Base-by-base conservation (phyloP, 306 rosid species). In the Ammopiptanthus mongolicus region DNA sequence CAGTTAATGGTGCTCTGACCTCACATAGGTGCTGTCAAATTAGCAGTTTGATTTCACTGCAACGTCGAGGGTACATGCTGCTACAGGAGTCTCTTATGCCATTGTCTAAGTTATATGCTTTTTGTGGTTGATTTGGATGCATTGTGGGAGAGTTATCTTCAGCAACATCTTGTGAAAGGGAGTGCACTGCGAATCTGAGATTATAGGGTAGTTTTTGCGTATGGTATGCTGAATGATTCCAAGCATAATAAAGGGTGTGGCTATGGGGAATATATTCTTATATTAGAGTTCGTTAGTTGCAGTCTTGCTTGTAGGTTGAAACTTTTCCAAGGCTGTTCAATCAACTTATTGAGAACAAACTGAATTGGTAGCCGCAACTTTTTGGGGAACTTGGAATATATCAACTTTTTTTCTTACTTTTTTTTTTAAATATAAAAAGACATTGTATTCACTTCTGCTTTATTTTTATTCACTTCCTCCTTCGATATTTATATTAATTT, bases 231-330 rank as follows among this genome's bases (percentile, higher is more conserved):
- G 25, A 12, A 47, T 29, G 78, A 28, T 62, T 48, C 3, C n/a
- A 39, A 46, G 28, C 80, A 52, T 64, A 42, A 55, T 10, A 11
- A 28, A 0, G 7, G 36, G 21, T 25, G n/a, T 41, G 22, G 33
- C 14, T 39, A 51, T 52, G 57, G 36, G 21, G 59, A 73, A 65
- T 66, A 55, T 36, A 11, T 80, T 60, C 80, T 61, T 58, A 39
- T 22, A 42, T 17, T 71, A 8, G 47, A 60, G 33, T 71, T 58
- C 28, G n/a, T 15, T 55, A 19, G 25, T 14, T 63, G 25, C 65
- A 19, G 0, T n/a, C 37, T 41, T 8, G n/a, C 18, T 28, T 1
- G 19, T 15, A n/a, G 28, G 28, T 58, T 15, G 34, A 73, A 60
- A 33, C 23, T 28, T 44, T 37, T 33, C 11, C 14, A 8, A 9